Base-by-base conservation (phyloP, 2,329 filamentous ascomycete species). In the Fusarium sp. region DNA sequence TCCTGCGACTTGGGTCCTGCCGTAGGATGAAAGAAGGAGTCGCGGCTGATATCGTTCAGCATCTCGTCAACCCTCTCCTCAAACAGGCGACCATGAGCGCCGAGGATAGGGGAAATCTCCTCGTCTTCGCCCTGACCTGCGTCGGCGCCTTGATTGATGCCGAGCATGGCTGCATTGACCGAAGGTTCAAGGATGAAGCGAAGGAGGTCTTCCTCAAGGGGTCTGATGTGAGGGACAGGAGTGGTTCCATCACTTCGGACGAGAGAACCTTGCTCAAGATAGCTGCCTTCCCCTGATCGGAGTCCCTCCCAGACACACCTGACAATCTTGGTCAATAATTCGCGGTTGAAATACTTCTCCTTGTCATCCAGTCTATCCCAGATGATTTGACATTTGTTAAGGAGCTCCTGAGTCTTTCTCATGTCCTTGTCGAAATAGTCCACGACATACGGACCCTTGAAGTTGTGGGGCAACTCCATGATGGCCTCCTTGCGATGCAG, bases 401-500 rank as follows among this genome's bases (percentile, higher is more conserved):
- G 27, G 5, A 73, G 62, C 9, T 56, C 54, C 18, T 71, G 52
- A 4, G 65, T 71, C 66, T 71, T 73, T 18, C 65, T 74, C 79
- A 81, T 80, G 5, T 75, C 69, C 6, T 45, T 59, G 31, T 79
- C 76, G 70, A 80, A 70, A 22, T 50, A 65, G 33, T 79, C 71
- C 3, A 63, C 31, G 6, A 69, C 50, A 20, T 64, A 73, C 5
- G 78, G 79, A 2, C 78, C 79, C 38, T 69, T 74, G 61, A 69
- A 80, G 47, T 78, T 80, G 11, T 14, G 36, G 0, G 79, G 79
- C 35, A 79, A 50, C 25, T 75, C 67, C 78, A 80, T 73, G 38
- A 73, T 61, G 2, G 75, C 69, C 1, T 71, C 62, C 7, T 76
- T 45, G 10, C 71, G 67, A 1, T 36, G 14, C 18, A 16, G 7